These are phyloP conservation scores for Coniferiporia weirii DNA, from an alignment of 1,284 basidiomycete genomes.

Conservation along the genomic window DNA sequence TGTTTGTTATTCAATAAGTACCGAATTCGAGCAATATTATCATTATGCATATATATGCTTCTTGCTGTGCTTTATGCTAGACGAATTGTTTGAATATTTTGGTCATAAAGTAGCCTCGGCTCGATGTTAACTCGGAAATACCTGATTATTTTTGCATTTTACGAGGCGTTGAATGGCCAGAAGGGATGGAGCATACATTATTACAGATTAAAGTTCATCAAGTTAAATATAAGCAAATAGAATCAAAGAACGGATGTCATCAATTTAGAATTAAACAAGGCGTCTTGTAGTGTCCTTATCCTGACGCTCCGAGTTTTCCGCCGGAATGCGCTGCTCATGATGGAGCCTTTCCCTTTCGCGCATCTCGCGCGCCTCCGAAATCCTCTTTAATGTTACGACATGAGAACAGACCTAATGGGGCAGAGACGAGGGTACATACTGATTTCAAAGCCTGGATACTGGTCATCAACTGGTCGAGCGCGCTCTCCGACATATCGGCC, in stretches of 20 bases:
- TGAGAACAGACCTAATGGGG: neutral
- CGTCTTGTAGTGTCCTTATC: conserved; percentile 20
- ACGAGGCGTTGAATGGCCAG: too few species aligned
- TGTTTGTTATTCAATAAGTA: too few species aligned
- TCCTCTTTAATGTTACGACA: conserved; percentile 40
- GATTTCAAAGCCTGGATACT: conserved; percentile 54
- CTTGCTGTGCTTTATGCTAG: too few species aligned
- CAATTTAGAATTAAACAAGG: conserved; percentile 1
- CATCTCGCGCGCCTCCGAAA: conserved; percentile 51
- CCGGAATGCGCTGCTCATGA: conserved; percentile 36
- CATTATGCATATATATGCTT: too few species aligned
- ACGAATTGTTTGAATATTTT: too few species aligned
- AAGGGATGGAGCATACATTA: too few species aligned
- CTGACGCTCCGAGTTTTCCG: conserved; percentile 22
- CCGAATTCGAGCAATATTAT: too few species aligned
- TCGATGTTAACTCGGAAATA: too few species aligned
- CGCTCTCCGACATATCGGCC: conserved; percentile 62
- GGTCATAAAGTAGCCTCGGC: too few species aligned
- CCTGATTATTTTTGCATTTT: too few species aligned
- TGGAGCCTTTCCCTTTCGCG: conserved; percentile 43
- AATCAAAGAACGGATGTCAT: neutral
- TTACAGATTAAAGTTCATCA: neutral
- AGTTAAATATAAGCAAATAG: neutral
- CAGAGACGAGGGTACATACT: conserved; percentile 34
- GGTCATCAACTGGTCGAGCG: conserved; percentile 53